Base-by-base conservation (phyloP, 345 rosid genomes). In the Physaria fendleri region DNA sequence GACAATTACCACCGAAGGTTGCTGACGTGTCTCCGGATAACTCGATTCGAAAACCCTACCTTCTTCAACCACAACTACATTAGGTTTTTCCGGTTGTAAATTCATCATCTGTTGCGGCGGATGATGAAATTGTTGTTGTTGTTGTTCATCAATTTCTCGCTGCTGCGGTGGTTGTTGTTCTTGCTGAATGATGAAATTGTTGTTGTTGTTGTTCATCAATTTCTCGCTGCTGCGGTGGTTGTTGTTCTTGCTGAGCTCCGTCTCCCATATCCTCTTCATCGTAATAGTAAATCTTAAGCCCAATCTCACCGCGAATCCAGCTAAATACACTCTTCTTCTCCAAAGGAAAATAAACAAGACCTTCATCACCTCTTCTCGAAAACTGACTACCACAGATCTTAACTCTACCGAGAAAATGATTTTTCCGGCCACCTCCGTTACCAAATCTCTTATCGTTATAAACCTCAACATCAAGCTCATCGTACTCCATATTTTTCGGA, bases 281-380 rank as follows among this genome's bases (percentile, higher is more conserved):
- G 63, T 76, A 88, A 41, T 88, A 84, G 67, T 76, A 92, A 68
- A 88, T 81, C 64, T 70, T 79, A 2, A 92, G 68, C 8, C 96
- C 96, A 62, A 92, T 80, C 79, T 86, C 95, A 6, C 98, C 98
- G 34, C 84, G 73, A 56, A 92, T 76, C 93, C 96, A 92, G 73
- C 95, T 86, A 48, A 92, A 88, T 0, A 92, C 95, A 55, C 93
- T 92, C 76, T 88, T 92, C 77, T 81, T 92, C 79, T 92, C 98
- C 65, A 92, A 62, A 4, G 82, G 77, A 56, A 71, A 79, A 66
- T 92, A 92, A 21, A 86, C 77, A 47, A 92, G 66, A 5, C 95
- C 95, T 70, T 86, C 95, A 8, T 88, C 85, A 0, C 98, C 97
- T 51, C 79, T 66, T 53, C 22, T 72, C 1, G 85, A 47, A 44